Percentiles rank a stretch among this genome's conserved stretches.
These are phyloP conservation scores for Candida tetrigidarum DNA, from an alignment of 1,139 yeast genomes.

Conservation along the genomic window DNA sequence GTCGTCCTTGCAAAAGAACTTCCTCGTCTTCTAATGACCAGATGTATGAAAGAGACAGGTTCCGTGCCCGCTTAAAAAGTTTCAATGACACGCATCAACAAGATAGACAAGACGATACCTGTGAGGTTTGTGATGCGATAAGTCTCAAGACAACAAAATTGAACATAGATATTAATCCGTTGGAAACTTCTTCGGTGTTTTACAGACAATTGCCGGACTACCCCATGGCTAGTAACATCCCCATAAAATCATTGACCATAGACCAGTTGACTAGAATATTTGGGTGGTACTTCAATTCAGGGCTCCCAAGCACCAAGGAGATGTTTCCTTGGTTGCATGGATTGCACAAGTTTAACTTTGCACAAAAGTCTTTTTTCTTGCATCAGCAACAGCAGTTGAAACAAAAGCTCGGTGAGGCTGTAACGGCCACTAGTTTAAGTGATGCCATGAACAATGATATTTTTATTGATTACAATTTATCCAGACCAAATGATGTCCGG, in stretches of 20 bases:
- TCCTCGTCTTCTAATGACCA: slow-evolving; percentile 48
- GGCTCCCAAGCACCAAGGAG: slow-evolving; percentile 65
- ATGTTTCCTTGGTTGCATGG: slow-evolving; percentile 97
- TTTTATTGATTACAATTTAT: slow-evolving; percentile 16
- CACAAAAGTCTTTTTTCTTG: slow-evolving; percentile 49
- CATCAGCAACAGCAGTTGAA: slow-evolving; percentile 29
- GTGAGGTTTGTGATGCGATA: slow-evolving; percentile 45
- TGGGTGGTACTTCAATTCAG: slow-evolving; percentile 51
- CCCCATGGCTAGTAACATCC: slow-evolving; percentile 1
- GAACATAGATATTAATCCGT: slow-evolving; percentile 29
- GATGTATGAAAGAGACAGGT: slow-evolving; percentile 47
- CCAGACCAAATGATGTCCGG: slow-evolving; percentile 30
- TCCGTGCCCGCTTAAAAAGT: slow-evolving; percentile 43
- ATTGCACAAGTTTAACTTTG: slow-evolving; percentile 52
- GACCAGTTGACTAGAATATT: slow-evolving; percentile 39
- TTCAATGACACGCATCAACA: slow-evolving; percentile 27
- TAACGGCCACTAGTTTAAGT: slow-evolving; percentile 1
- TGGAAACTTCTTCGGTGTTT: slow-evolving; percentile 27
- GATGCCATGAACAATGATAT: slow-evolving; percentile 6
- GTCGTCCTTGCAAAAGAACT: slow-evolving; percentile 35
- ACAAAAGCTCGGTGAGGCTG: slow-evolving; percentile 9
- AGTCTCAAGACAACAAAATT: slow-evolving; percentile 44
- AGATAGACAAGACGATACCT: slow-evolving; percentile 15
- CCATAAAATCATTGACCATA: slow-evolving; percentile 29
- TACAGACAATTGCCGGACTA: slow-evolving; percentile 17